Percentiles rank a stretch among this genome's conserved stretches.
Evolutionary conservation across 805 yeast species (phyloP).

Genomic region (Priceomyces carsonii): DNA sequence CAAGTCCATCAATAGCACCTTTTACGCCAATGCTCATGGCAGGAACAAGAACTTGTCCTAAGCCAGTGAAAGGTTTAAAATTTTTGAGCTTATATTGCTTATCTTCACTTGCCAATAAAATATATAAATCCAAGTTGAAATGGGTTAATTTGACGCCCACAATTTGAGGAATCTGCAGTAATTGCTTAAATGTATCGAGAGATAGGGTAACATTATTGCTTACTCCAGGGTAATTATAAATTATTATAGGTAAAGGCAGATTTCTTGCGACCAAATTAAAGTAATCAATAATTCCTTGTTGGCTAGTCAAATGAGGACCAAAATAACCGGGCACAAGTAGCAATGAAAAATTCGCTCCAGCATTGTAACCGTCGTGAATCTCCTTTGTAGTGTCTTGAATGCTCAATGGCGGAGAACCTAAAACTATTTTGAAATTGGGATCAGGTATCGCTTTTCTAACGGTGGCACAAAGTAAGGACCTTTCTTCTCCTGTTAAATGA

Average conservation of each 20-base stretch:
- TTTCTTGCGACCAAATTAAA: conserved; percentile 25
- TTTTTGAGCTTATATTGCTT: conserved; percentile 7
- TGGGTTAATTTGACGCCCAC: conserved; percentile 28
- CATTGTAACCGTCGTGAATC: conserved; percentile 17
- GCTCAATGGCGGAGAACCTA: conserved; percentile 26
- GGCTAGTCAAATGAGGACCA: conserved; percentile 21
- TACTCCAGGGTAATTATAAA: conserved; percentile 35
- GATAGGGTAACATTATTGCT: conserved; percentile 24
- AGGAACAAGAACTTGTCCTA: conserved; percentile 20
- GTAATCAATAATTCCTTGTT: conserved; percentile 27
- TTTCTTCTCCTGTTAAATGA: conserved; percentile 32
- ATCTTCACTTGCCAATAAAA: conserved; percentile 9
- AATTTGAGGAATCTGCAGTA: conserved; percentile 28
- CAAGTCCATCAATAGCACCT: conserved; percentile 26
- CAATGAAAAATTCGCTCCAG: conserved; percentile 30
- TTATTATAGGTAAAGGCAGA: conserved; percentile 28
- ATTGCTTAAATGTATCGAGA: conserved; percentile 16
- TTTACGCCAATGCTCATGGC: conserved; percentile 20
- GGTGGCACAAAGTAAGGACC: conserved; percentile 21
- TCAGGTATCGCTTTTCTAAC: conserved; percentile 30
- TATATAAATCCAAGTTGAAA: conserved; percentile 13
- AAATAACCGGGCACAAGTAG: conserved; percentile 29
- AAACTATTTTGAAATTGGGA: conserved; percentile 25
- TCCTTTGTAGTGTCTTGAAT: conserved; percentile 20
- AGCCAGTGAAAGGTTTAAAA: conserved; percentile 17